These are phyloP conservation scores for Alternaria sp. DNA, from an alignment of 2,329 filamentous ascomycete genomes.

Conservation along the genomic window DNA sequence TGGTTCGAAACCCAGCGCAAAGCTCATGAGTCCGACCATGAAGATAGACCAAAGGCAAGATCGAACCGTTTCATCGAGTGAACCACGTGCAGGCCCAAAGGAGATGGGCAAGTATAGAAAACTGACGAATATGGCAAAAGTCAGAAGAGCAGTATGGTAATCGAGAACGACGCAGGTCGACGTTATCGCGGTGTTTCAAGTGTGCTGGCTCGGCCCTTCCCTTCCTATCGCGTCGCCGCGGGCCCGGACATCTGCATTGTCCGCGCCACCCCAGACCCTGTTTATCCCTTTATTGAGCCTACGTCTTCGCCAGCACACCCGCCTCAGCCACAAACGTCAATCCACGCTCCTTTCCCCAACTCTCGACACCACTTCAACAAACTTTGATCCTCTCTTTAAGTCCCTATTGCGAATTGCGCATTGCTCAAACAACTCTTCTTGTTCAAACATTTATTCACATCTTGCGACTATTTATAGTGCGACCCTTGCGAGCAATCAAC, in stretches of 20 bases:
- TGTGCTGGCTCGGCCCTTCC: constrained; percentile 19
- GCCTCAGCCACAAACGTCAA: constrained; percentile 21
- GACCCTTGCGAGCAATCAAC: constrained; percentile 9
- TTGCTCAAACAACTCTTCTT: not conserved
- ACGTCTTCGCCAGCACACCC: constrained; percentile 19
- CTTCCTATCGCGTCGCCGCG: constrained; percentile 14
- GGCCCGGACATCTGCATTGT: not conserved
- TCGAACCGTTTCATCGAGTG: not conserved
- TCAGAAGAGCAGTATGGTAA: constrained; percentile 6
- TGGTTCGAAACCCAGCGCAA: not conserved
- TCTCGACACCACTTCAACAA: constrained; percentile 4
- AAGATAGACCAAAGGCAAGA: not conserved
- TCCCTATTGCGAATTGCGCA: not conserved
- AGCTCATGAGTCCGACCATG: not conserved
- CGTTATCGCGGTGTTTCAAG: constrained; percentile 18
- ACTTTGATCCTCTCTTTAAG: not conserved
- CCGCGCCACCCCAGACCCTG: constrained; percentile 25
- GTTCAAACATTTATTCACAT: constrained; percentile 8
- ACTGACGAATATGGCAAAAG: not conserved
- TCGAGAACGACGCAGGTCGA: constrained; percentile 9
- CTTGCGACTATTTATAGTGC: constrained; percentile 15
- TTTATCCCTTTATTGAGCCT: constrained; percentile 22
- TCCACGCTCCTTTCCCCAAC: constrained; percentile 1
- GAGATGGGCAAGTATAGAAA: not conserved
- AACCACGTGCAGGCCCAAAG: not conserved